These are phyloP conservation scores for Bipolaris gigantea DNA, from an alignment of 2,329 filamentous ascomycete genomes.

Conservation along the genomic window DNA sequence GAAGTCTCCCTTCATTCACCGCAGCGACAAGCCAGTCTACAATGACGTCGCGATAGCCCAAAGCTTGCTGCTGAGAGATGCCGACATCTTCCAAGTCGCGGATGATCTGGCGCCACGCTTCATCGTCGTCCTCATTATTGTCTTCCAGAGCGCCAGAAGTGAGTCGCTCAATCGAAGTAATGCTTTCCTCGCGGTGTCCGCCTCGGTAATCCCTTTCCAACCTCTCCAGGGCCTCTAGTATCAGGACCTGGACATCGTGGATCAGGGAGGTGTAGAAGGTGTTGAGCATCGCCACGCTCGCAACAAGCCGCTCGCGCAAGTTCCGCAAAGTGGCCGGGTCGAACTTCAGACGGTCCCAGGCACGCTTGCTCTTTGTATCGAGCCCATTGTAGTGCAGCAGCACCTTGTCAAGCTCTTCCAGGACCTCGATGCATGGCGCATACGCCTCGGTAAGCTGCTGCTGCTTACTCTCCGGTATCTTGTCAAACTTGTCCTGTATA, in stretches of 20 bases:
- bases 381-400: slow-evolving; percentile 35
- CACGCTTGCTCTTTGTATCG: slow-evolving; percentile 33
- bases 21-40: slow-evolving; percentile 36
- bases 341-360: slow-evolving; percentile 38
- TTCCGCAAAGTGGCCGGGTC: slow-evolving; percentile 27
- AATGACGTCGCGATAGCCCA: slow-evolving; percentile 33
- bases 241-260: slow-evolving; percentile 33
- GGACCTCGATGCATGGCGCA: slow-evolving; percentile 29
- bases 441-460: slow-evolving; percentile 27
- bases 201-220: slow-evolving; percentile 35
- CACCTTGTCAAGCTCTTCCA: slow-evolving; percentile 31
- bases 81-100: slow-evolving; percentile 39
- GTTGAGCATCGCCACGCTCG: slow-evolving; percentile 30
- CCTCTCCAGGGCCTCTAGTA: slow-evolving; percentile 35
- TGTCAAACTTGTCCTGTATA: slow-evolving; percentile 32
- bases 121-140: slow-evolving; percentile 26
- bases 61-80: slow-evolving; percentile 25
- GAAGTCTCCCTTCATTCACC: slow-evolving; percentile 35
- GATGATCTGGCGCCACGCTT: slow-evolving; percentile 37
- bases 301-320: slow-evolving; percentile 29
- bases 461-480: slow-evolving; percentile 24
- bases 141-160: slow-evolving; percentile 13
- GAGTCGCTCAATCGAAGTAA: slow-evolving; percentile 29
- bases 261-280: slow-evolving; percentile 34
- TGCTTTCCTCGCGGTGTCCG: slow-evolving; percentile 36